Evolutionary conservation across 83 land plant species (phyloP).

Genomic region (Picea abies): DNA sequence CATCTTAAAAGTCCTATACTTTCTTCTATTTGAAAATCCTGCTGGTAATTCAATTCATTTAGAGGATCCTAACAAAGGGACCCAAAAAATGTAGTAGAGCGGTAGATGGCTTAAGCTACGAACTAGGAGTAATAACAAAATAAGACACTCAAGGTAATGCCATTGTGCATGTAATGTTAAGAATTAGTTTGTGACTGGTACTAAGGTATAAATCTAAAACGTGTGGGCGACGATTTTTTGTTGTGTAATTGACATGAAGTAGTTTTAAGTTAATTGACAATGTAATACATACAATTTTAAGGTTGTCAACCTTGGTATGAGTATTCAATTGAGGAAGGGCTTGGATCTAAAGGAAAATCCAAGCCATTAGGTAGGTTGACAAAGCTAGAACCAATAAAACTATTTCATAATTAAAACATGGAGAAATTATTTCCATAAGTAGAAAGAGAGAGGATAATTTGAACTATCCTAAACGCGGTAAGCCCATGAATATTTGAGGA

Average conservation of each 20-base stretch:
- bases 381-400: background rate
- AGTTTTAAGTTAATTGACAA: background rate
- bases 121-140: background rate
- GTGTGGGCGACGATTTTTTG: background rate
- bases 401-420: background rate
- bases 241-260: background rate
- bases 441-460: background rate
- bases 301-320: background rate
- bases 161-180: background rate
- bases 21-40: background rate
- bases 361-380: background rate
- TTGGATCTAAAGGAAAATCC: background rate
- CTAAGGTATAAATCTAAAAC: background rate
- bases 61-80: background rate
- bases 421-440: background rate
- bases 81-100: background rate
- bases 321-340: background rate
- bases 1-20: background rate
- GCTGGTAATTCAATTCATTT: background rate
- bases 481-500: background rate
- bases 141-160: background rate
- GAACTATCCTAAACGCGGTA: background rate
- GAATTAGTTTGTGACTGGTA: background rate
- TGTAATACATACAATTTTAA: background rate
- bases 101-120: background rate